A percentile compares a stretch with the other conserved stretches of the same genome.
These are phyloP conservation scores for Beauveria brongniartii DNA, from an alignment of 2,329 filamentous ascomycete species.

Conservation along the genomic window DNA sequence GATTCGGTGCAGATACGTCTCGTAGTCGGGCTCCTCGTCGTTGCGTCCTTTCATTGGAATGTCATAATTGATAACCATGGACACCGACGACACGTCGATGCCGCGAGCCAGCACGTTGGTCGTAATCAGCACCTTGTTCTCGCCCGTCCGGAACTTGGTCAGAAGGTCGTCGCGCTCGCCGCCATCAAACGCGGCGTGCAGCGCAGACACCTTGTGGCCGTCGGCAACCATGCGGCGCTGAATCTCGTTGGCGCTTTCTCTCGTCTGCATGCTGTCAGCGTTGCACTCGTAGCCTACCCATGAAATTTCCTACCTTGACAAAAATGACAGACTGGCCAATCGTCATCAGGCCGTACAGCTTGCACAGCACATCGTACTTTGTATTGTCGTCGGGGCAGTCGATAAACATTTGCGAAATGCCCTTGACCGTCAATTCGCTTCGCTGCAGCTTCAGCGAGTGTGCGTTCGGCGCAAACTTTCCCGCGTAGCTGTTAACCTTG, in stretches of 20 bases:
- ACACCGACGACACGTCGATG: slow-evolving; percentile 85
- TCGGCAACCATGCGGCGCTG: slow-evolving; percentile 78
- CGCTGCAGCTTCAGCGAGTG: slow-evolving; percentile 83
- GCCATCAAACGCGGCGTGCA: slow-evolving; percentile 85
- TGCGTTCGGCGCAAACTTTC: slow-evolving; percentile 74
- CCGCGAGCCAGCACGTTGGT: slow-evolving; percentile 95
- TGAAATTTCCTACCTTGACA: slow-evolving; percentile 60
- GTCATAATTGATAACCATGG: slow-evolving; percentile 98
- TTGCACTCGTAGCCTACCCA: background rate
- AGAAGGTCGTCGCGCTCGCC: slow-evolving; percentile 75
- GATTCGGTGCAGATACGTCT: slow-evolving; percentile 97
- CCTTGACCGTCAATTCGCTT: slow-evolving; percentile 89
- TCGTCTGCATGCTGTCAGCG: slow-evolving; percentile 47
- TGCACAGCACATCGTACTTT: slow-evolving; percentile 83
- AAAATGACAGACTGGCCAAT: slow-evolving; percentile 98
- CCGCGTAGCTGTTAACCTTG: slow-evolving; percentile 75
- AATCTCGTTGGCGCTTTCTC: slow-evolving; percentile 77
- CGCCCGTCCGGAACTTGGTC: slow-evolving; percentile 75
- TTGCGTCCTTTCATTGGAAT: slow-evolving; percentile 68
- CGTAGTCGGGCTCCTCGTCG: slow-evolving; percentile 78
- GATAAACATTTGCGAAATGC: slow-evolving; percentile 96
- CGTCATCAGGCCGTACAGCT: slow-evolving; percentile 92
- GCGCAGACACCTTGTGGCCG: slow-evolving; percentile 82
- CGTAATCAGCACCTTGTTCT: slow-evolving; percentile 92
- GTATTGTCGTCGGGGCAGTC: slow-evolving; percentile 75